These are phyloP conservation scores for Knufia petricola DNA, from an alignment of 2,329 filamentous ascomycete species.

Conservation along the genomic window DNA sequence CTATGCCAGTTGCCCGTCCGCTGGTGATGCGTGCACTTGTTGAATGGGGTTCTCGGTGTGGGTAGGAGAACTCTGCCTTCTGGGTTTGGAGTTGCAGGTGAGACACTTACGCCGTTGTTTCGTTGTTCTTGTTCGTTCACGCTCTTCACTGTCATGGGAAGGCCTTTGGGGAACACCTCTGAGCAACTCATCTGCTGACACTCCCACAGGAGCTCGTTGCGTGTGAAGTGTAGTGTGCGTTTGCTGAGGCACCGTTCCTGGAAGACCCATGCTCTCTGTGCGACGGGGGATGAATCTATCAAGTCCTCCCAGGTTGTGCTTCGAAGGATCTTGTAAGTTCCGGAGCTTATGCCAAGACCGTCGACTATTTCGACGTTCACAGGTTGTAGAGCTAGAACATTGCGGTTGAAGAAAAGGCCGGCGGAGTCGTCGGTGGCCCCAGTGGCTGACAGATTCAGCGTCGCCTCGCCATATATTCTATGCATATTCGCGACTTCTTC, in stretches of 20 bases:
- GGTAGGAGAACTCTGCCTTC: conserved; percentile 8
- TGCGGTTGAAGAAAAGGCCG: conserved; percentile 21
- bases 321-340: conserved; percentile 22
- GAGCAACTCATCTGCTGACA: conserved; percentile 25
- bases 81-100: conserved; percentile 5
- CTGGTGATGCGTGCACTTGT: conserved; percentile 21
- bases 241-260: conserved; percentile 24
- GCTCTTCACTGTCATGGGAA: conserved; percentile 18
- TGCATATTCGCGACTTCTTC: conserved; percentile 21
- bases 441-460: conserved; percentile 22
- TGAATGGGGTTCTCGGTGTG: conserved; percentile 16
- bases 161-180: conserved; percentile 23
- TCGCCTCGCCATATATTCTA: conserved; percentile 19
- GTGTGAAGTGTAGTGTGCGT: conserved; percentile 24
- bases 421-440: conserved; percentile 18
- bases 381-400: conserved; percentile 19
- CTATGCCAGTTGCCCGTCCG: conserved; percentile 22
- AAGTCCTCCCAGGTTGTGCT: conserved; percentile 23
- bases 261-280: conserved; percentile 22
- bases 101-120: conserved; percentile 8
- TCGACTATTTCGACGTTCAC: conserved; percentile 18
- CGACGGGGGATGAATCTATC: conserved; percentile 20
- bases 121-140: conserved; percentile 3
- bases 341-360: conserved; percentile 19
- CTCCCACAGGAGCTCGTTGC: conserved; percentile 24